Conservation (phyloP, 441 rosid genomes). For the Iberis amara region DNA sequence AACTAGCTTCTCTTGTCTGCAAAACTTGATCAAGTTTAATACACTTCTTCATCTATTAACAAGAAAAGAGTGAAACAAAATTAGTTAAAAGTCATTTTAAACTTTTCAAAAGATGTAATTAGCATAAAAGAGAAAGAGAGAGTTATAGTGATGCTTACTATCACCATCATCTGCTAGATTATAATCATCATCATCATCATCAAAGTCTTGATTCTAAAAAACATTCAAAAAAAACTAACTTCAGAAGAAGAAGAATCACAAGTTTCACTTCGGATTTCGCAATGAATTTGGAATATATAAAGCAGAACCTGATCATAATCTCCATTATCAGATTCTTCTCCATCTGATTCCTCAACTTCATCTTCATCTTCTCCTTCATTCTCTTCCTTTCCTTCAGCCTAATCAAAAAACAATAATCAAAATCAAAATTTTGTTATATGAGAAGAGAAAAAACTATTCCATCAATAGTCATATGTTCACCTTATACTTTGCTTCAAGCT, state of each 20-base stretch:
- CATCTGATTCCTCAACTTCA: constrained; percentile 14
- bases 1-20: constrained; percentile 1
- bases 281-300: background rate
- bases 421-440: background rate
- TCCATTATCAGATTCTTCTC: constrained; percentile 20
- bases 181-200: constrained; percentile 31
- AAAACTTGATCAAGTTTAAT: constrained; percentile 8
- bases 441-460: background rate
- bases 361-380: constrained; percentile 22
- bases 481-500: constrained; percentile 26
- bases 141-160: constrained; percentile 19
- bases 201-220: constrained; percentile 25
- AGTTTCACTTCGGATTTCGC: background rate
- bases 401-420: constrained; percentile 19
- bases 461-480: background rate
- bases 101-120: background rate
- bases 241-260: constrained; percentile 9
- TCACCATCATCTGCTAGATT: constrained; percentile 15
- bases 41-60: constrained; percentile 8
- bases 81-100: background rate
- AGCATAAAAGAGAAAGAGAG: background rate
- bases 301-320: constrained; percentile 21
- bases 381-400: constrained; percentile 22
- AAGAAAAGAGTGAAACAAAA: constrained; percentile 8
- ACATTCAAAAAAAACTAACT: background rate